A percentile compares a stretch with the other conserved stretches of the same genome.
Evolutionary conservation across 129 eudicot species (phyloP).

Genomic region (Saposhnikovia divaricata): DNA sequence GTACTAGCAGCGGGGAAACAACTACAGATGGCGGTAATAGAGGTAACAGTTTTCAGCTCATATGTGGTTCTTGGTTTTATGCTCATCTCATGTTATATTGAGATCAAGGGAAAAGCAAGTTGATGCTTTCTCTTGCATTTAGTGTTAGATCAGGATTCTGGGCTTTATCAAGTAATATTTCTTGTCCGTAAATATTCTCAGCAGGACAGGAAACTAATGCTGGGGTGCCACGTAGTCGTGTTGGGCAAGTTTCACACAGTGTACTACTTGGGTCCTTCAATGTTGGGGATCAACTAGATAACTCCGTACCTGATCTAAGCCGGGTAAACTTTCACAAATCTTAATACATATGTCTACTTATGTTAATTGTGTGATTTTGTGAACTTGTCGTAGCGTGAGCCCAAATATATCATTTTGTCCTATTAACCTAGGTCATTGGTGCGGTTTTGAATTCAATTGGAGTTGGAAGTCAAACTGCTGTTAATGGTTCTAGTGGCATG

Average conservation of each 20-base stretch:
- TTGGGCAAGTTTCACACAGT: conserved; percentile 78
- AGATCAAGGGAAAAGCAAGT: neutral
- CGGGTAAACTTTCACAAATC: conserved; percentile 42
- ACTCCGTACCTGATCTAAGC: conserved; percentile 51
- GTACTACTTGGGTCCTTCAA: conserved; percentile 69
- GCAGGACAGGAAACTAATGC: conserved; percentile 54
- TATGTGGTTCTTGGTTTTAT: neutral
- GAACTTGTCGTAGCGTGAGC: neutral
- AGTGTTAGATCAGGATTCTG: neutral
- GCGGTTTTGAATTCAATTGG: conserved; percentile 79
- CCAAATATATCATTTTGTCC: neutral
- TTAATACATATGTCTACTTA: neutral
- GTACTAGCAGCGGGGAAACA: conserved; percentile 31
- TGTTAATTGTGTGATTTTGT: neutral
- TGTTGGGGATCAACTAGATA: conserved; percentile 67
- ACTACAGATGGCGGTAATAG: conserved; percentile 31
- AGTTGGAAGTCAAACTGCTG: conserved; percentile 35
- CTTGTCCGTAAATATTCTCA: neutral
- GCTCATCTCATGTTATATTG: neutral
- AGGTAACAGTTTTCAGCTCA: conserved; percentile 23
- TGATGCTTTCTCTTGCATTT: neutral
- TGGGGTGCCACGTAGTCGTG: conserved; percentile 61
- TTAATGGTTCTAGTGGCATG: conserved; percentile 28
- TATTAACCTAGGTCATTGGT: conserved; percentile 58
- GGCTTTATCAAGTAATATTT: neutral